These are phyloP conservation scores for Fusarium secorum DNA, from an alignment of 2,329 filamentous ascomycete species.

Conservation along the genomic window DNA sequence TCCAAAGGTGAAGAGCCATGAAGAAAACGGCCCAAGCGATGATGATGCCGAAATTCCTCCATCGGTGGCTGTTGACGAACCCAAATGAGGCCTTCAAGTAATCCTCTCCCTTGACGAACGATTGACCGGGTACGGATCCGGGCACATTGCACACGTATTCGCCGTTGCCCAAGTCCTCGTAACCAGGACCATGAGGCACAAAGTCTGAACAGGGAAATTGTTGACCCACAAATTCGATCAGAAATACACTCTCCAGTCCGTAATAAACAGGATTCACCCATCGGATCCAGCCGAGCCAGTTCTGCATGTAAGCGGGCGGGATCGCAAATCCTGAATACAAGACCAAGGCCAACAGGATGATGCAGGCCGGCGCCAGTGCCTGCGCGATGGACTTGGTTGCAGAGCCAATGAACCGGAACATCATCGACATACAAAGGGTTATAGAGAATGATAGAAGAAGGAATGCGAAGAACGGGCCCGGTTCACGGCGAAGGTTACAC, in stretches of 20 bases:
- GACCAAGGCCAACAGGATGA: conserved; percentile 49
- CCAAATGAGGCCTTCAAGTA: conserved; percentile 8
- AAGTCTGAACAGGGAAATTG: conserved; percentile 56
- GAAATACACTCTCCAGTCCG: conserved; percentile 68
- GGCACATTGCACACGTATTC: not conserved
- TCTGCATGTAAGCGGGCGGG: conserved; percentile 55
- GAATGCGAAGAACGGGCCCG: conserved; percentile 59
- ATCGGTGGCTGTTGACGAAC: conserved; percentile 13
- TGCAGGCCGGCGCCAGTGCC: conserved; percentile 34
- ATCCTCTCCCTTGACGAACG: not conserved
- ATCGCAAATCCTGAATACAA: conserved; percentile 60
- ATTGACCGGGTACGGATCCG: not conserved
- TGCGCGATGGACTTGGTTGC: conserved; percentile 33
- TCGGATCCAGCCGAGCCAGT: conserved; percentile 62
- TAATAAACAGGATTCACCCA: conserved; percentile 72
- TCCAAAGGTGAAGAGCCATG: conserved; percentile 15
- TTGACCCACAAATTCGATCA: conserved; percentile 65
- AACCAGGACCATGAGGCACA: conserved; percentile 35
- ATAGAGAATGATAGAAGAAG: conserved; percentile 57
- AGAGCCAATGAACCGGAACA: conserved; percentile 55
- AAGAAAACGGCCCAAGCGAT: conserved; percentile 23
- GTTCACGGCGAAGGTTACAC: conserved; percentile 67
- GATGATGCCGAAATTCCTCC: conserved; percentile 32
- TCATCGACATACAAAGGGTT: conserved; percentile 69
- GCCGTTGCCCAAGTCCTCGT: conserved; percentile 2